Evolutionary conservation across 148 eudicot genomes (phyloP).

Genomic region (Fagopyrum esculentum): DNA sequence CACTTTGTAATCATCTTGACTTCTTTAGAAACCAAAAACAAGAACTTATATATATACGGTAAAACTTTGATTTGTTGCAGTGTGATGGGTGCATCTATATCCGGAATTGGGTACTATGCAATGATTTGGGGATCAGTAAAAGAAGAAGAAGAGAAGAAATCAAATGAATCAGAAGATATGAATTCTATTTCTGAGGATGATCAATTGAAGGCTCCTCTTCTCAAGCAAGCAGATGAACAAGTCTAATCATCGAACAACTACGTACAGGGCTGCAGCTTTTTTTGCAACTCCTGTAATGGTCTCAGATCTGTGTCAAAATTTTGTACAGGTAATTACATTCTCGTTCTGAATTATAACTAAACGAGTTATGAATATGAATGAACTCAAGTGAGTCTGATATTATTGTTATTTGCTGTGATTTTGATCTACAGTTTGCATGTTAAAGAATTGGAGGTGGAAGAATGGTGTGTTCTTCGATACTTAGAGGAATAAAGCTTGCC

Average conservation of each 20-base stretch:
- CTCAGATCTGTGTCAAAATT: neutral
- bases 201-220: constrained; percentile 30
- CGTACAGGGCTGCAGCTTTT: neutral
- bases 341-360: neutral
- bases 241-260: neutral
- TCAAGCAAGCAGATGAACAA: constrained; percentile 15
- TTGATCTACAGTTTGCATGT: neutral
- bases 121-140: constrained; percentile 51
- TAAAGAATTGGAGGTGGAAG: neutral
- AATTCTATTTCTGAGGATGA: neutral
- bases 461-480: neutral
- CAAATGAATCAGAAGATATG: neutral
- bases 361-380: too few species aligned
- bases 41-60: too few species aligned
- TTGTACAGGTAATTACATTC: constrained; percentile 1
- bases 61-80: constrained; percentile 25
- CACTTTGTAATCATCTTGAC: too few species aligned
- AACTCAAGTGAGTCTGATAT: neutral
- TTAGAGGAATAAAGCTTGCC: neutral
- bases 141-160: constrained; percentile 32
- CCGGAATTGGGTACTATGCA: constrained; percentile 55
- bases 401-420: neutral
- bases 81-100: constrained; percentile 53
- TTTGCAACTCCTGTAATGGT: neutral
- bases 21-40: too few species aligned